Conservation (phyloP, 225 moss, liverwort and hornwort species). For the Bryum argenteum region DNA sequence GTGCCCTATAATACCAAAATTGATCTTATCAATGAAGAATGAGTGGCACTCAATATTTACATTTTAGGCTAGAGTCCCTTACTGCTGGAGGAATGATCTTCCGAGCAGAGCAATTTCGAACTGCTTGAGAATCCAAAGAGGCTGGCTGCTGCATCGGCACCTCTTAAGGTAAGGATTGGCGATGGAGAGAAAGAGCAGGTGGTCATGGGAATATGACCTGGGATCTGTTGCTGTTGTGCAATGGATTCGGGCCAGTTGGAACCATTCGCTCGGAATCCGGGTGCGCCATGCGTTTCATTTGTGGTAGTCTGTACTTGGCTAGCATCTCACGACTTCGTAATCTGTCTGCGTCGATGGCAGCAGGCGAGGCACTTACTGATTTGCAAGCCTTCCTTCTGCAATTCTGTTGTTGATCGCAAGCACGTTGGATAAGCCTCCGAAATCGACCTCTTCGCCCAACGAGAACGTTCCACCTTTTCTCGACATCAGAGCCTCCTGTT, state of each 20-base stretch:
- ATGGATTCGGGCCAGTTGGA: conserved; percentile 60
- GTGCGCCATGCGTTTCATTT: conserved; percentile 39
- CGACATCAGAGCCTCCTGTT: conserved; percentile 39
- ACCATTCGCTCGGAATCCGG: conserved; percentile 55
- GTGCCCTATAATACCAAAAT: conserved; percentile 26
- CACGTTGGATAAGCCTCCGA: conserved; percentile 40
- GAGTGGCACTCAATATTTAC: conserved; percentile 52
- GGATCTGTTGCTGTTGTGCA: conserved; percentile 67
- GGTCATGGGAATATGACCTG: conserved; percentile 55
- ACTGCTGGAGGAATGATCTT: conserved; percentile 32
- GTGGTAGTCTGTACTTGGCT: conserved; percentile 48
- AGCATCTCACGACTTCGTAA: conserved; percentile 41
- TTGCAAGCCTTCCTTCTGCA: conserved; percentile 24
- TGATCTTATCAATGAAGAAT: conserved; percentile 40
- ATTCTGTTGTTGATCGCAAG: conserved; percentile 29
- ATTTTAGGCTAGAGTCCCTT: conserved; percentile 31
- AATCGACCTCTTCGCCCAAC: conserved; percentile 44
- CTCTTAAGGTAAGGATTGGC: conserved; percentile 5
- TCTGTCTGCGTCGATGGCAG: conserved; percentile 29
- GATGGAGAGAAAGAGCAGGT: conserved; percentile 24
- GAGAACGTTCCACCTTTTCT: conserved; percentile 48
- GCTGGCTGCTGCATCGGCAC: conserved; percentile 18
- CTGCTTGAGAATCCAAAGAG: conserved; percentile 32
- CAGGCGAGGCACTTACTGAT: conserved; percentile 7
- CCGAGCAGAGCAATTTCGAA: conserved; percentile 13